These are phyloP conservation scores for Epichloe coenophiala DNA, from an alignment of 2,329 filamentous ascomycete species.

Conservation along the genomic window DNA sequence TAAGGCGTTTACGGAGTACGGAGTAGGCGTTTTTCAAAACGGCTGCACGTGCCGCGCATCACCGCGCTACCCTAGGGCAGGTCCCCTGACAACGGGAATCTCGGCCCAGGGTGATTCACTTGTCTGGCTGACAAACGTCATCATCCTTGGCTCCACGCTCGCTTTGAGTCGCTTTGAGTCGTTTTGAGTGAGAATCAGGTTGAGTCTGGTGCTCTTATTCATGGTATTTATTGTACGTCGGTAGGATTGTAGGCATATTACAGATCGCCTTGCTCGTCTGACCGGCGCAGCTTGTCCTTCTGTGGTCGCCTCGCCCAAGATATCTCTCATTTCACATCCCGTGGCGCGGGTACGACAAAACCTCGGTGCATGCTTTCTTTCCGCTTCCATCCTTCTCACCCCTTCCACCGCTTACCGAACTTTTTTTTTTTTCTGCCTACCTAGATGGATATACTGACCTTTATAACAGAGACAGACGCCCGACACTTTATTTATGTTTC, in stretches of 20 bases:
- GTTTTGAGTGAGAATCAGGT: background rate
- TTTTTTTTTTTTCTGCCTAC: background rate
- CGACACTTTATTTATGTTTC: background rate
- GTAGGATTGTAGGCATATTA: background rate
- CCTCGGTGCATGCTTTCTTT: constrained; percentile 2
- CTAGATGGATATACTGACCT: background rate
- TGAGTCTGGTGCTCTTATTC: no score
- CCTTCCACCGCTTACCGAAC: background rate
- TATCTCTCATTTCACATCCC: background rate
- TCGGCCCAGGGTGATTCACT: background rate
- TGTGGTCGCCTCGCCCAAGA: background rate
- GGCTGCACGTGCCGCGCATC: background rate
- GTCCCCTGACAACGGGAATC: background rate
- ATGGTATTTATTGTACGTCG: no score
- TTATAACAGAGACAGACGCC: background rate
- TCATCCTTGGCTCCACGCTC: background rate
- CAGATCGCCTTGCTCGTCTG: background rate
- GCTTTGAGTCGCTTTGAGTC: no score
- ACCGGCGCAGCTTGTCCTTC: background rate
- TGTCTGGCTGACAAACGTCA: constrained; percentile 6
- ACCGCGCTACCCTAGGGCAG: background rate
- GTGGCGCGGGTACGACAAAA: background rate
- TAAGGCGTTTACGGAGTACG: no score
- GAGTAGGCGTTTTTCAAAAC: background rate
- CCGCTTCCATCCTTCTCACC: background rate